Evolutionary conservation across 441 rosid species (phyloP).

Genomic region (Heliophila coronopifolia): DNA sequence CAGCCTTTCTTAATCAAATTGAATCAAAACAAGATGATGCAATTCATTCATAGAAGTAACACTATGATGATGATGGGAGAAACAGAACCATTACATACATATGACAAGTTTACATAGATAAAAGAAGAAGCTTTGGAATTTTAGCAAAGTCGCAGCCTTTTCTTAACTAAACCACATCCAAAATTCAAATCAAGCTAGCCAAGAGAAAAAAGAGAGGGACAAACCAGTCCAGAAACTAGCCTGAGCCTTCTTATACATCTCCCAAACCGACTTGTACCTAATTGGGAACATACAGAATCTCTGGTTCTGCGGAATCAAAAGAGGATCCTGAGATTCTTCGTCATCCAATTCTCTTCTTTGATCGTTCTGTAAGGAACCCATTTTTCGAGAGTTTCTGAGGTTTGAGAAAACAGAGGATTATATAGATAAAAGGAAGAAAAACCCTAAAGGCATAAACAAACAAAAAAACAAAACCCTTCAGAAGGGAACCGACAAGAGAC

Average conservation of each 20-base stretch:
- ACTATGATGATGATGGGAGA: too few relatives aligned
- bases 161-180: neutral
- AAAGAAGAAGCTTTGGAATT: too few relatives aligned
- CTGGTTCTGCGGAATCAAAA: slow-evolving; percentile 59
- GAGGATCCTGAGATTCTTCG: slow-evolving; percentile 49
- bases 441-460: too few relatives aligned
- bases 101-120: too few relatives aligned
- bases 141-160: neutral
- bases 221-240: slow-evolving; percentile 96
- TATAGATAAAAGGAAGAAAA: neutral
- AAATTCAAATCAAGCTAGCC: too few relatives aligned
- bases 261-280: slow-evolving; percentile 62
- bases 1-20: neutral
- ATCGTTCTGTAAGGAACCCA: slow-evolving; percentile 48
- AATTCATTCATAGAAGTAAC: too few relatives aligned
- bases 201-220: neutral
- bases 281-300: slow-evolving; percentile 90
- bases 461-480: slow-evolving; percentile 20
- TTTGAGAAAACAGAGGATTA: slow-evolving; percentile 29
- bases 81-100: too few relatives aligned
- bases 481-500: slow-evolving; percentile 21
- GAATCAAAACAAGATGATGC: neutral
- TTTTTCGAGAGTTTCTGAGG: slow-evolving; percentile 18
- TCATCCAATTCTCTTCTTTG: slow-evolving; percentile 23
- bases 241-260: slow-evolving; percentile 92